Conservation (phyloP, 208 protist genomes). For the Herpetomonas samuelpessoai region DNA sequence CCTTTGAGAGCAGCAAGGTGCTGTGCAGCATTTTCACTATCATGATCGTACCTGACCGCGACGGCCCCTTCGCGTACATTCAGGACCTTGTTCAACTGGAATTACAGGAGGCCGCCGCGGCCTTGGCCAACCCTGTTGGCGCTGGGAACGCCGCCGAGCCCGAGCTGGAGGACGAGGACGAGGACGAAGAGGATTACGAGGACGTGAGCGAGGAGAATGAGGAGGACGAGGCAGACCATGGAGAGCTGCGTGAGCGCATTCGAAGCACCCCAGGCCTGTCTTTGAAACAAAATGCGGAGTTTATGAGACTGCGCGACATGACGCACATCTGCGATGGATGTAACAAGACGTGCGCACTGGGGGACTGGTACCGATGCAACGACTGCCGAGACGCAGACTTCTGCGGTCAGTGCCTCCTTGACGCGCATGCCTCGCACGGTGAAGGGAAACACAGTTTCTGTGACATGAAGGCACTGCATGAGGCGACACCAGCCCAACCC, state of each 20-base stretch:
- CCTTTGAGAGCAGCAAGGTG: conserved; percentile 38
- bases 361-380: conserved; percentile 86
- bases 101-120: conserved; percentile 6
- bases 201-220: conserved; percentile 24
- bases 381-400: conserved; percentile 70
- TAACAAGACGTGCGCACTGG: conserved; percentile 28
- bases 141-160: conserved; percentile 15
- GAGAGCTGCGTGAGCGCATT: conserved; percentile 27
- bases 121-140: conserved; percentile 12
- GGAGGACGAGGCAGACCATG: conserved; percentile 9
- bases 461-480: conserved; percentile 52
- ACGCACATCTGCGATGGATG: conserved; percentile 67
- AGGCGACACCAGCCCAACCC: conserved; percentile 6
- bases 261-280: conserved; percentile 21
- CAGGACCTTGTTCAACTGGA: conserved; percentile 23
- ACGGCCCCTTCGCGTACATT: conserved; percentile 29
- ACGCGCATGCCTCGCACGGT: conserved; percentile 36
- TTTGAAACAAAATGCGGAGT: conserved; percentile 29
- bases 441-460: conserved; percentile 58
- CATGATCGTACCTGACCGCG: conserved; percentile 35
- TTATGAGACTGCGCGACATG: conserved; percentile 22
- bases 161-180: conserved; percentile 17
- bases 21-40: conserved; percentile 44
- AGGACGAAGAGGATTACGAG: conserved; percentile 8
- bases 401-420: conserved; percentile 63